Evolutionary conservation across 345 rosid species (phyloP), one percentile per base, ranked within the genome.

Genomic region (Camelina sativa): DNA sequence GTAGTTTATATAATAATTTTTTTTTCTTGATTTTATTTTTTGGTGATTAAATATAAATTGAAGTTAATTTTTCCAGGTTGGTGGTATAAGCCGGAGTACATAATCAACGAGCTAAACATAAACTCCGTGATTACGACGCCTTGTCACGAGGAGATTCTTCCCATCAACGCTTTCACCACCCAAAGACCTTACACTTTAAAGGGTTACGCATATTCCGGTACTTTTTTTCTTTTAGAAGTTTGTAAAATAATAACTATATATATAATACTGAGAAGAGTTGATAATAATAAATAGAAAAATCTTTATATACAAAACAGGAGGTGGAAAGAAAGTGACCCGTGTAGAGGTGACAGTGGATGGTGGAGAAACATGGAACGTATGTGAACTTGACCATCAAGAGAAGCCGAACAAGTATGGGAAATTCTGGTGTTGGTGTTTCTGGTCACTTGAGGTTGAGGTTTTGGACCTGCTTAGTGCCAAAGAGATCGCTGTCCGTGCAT

Each of bases 361-460:
- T 5, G 98, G 98, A 5, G 97, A 91, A 30, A 89, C 91, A 16
- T 93, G 98, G 98, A 86, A 73, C 23, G 82, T 93, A 40, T 93
- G 98, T 80, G 25, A 35, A 2, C 59, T 93, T 74, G 91, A 93
- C 50, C 92, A 80, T 68, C 88, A 77, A 10, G 98, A 91, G 86
- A 87, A 80, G 59, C 83, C 92, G 3, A 91, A 71, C 81, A 89
- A 80, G 61, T 91, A 82, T 65, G 97, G 94, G 4, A 91, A 74
- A 13, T 87, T 65, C 57, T 93, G 96, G 96, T 93, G 98, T 72
- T 93, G 98, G 98, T 93, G 97, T 86, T 91, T 94, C 72, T 94
- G 98, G 97, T 80, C 88, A 3, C 73, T 91, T 2, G 93, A 89
- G 51, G 95, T 94, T 15, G 97, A 88, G 77, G 89, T 89, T 15